Base-by-base conservation (phyloP, 2,329 filamentous ascomycete genomes). In the Ophiostoma montium region DNA sequence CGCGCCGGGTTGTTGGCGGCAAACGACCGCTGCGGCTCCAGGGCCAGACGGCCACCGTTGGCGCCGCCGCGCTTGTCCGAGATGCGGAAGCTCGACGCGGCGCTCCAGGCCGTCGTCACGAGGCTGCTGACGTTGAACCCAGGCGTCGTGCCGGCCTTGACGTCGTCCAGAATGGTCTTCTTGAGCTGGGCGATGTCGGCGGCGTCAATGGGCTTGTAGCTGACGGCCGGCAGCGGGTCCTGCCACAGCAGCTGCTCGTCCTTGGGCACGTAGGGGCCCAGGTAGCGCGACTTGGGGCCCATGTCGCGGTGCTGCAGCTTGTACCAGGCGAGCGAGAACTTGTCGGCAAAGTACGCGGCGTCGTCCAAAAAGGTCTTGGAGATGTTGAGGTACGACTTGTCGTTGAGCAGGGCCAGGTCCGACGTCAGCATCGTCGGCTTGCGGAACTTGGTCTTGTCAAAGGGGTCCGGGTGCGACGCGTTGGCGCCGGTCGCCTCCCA, bases 261-360 rank as follows among this genome's bases (percentile, higher is more conserved):
- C 48, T 71, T 68, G 44, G 84, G 83, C 16, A 86, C 70, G 65
- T 89, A 84, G 1, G 84, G 84, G 30, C 84, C 84, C 43, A 87
- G 59, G 70, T 84, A 88, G 61, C 81, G 82, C 21, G 72, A 62
- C 48, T 76, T 70, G 39, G 84, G 84, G 15, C 84, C 84, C 67
- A 89, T 75, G 62, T 88, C 84, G 67, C 84, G 83, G 69, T 89
- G 84, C 32, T 84, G 71, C 38, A 89, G 75, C 76, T 89, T 88
- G 76, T 86, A 89, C 84, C 84, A 89, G 13, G 84, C 84, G 46
- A 77, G 76, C 19, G 74, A 70, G 59, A 88, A 89, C 9, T 75
- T 79, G 53, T 86, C 78, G 48, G 71, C 72, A 35, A 88, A 72
- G 69, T 85, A 66, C 42, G 83, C 72, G 2, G 80, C 80, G 66